Conservation (phyloP, 2,329 filamentous ascomycete genomes). For the Penicillium sp. region DNA sequence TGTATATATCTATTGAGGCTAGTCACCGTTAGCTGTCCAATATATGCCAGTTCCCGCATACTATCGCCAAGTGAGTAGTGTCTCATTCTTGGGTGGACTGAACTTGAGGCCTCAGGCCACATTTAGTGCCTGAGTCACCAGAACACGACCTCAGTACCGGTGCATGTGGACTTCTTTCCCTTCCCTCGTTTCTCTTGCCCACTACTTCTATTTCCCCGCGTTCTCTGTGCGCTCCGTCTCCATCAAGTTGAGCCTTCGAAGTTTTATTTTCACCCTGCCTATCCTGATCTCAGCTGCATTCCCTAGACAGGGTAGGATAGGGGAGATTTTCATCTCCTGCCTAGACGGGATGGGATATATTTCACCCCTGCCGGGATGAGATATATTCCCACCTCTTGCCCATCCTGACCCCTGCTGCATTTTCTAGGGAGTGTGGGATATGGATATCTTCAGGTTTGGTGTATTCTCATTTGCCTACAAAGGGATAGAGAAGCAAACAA, state of each 20-base stretch:
- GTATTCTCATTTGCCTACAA: not conserved
- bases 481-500: not conserved
- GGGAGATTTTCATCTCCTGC: not conserved
- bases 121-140: not conserved
- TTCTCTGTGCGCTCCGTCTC: not conserved
- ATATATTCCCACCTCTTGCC: not conserved
- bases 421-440: not conserved
- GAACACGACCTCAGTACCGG: not conserved
- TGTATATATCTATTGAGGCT: conserved; percentile 49
- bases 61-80: not conserved
- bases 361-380: not conserved
- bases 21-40: not conserved
- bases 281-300: not conserved
- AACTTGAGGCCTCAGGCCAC: not conserved
- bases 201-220: not conserved
- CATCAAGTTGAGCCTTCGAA: not conserved
- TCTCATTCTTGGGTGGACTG: not conserved
- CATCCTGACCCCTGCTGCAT: not conserved
- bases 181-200: not conserved
- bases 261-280: not conserved
- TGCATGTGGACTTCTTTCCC: not conserved
- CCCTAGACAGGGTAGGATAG: not conserved
- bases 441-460: not conserved
- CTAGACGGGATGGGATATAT: not conserved
- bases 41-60: not conserved